Evolutionary conservation across 176 grass and related monocot genomes (phyloP).

Genomic region (Oryza punctata): DNA sequence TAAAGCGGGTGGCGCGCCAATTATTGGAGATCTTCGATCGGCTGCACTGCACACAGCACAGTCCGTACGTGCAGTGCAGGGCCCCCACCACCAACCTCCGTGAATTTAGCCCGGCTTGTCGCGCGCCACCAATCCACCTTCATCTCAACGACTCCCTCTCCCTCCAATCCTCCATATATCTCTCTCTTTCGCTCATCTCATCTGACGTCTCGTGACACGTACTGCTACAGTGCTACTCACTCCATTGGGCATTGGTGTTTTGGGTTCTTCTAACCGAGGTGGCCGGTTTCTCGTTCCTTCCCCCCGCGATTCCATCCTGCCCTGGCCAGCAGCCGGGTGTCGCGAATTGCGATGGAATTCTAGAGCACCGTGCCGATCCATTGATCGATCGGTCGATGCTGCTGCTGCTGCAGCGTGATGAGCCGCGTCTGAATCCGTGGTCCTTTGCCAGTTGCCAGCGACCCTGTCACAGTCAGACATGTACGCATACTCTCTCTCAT

Average conservation of each 20-base stretch:
- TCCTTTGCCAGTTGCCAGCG: neutral
- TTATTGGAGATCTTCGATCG: neutral
- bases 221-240: neutral
- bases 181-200: neutral
- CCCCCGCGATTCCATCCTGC: neutral
- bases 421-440: neutral
- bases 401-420: neutral
- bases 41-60: neutral
- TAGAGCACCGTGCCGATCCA: constrained; percentile 32
- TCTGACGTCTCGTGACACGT: neutral
- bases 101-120: constrained; percentile 25
- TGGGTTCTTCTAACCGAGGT: neutral
- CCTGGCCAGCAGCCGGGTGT: neutral
- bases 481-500: neutral
- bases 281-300: neutral
- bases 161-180: neutral
- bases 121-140: neutral
- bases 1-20: neutral
- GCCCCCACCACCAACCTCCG: constrained; percentile 12
- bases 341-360: neutral
- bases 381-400: neutral
- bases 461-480: neutral
- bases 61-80: neutral
- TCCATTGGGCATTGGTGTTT: neutral
- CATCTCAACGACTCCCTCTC: neutral